Evolutionary conservation across 345 rosid species (phyloP).

Genomic region (Sisymbrium altissimum): DNA sequence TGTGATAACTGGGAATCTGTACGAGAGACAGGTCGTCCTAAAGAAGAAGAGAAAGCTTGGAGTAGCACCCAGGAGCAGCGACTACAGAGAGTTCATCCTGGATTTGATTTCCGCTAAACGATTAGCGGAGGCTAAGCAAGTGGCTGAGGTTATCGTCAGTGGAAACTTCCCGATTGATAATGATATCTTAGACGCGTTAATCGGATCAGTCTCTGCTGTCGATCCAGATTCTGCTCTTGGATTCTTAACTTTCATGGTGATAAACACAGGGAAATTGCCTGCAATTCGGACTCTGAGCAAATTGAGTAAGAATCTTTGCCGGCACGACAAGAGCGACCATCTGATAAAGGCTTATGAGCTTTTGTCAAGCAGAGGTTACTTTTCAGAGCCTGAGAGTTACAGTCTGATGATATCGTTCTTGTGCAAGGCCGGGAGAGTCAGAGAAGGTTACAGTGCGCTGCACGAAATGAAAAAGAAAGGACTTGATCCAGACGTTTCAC

Average conservation of each 20-base stretch:
- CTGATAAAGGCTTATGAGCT: slow-evolving; percentile 48
- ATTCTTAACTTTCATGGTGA: slow-evolving; percentile 50
- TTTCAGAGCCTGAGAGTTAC: slow-evolving; percentile 51
- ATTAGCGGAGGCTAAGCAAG: slow-evolving; percentile 59
- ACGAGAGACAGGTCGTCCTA: slow-evolving; percentile 54
- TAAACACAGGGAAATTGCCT: slow-evolving; percentile 53
- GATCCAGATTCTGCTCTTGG: slow-evolving; percentile 56
- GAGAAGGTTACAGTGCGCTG: slow-evolving; percentile 74
- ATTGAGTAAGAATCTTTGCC: slow-evolving; percentile 65
- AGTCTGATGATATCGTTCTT: slow-evolving; percentile 59
- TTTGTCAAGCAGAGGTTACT: slow-evolving; percentile 52
- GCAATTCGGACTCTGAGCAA: slow-evolving; percentile 57
- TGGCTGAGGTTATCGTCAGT: slow-evolving; percentile 58
- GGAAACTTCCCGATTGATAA: slow-evolving; percentile 77
- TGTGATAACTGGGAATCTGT: slow-evolving; percentile 43
- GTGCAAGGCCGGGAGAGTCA: slow-evolving; percentile 66
- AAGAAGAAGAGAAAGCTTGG: slow-evolving; percentile 93
- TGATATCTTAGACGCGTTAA: slow-evolving; percentile 61
- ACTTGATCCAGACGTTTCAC: slow-evolving; percentile 50
- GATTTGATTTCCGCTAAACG: slow-evolving; percentile 56
- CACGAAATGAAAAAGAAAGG: slow-evolving; percentile 87
- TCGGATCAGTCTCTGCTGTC: slow-evolving; percentile 68
- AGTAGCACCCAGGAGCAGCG: slow-evolving; percentile 77
- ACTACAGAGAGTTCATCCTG: slow-evolving; percentile 63
- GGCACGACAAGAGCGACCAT: slow-evolving; percentile 51